These are phyloP conservation scores for Xerocomellus intermedius DNA, from an alignment of 768 basidiomycete species.

Conservation along the genomic window DNA sequence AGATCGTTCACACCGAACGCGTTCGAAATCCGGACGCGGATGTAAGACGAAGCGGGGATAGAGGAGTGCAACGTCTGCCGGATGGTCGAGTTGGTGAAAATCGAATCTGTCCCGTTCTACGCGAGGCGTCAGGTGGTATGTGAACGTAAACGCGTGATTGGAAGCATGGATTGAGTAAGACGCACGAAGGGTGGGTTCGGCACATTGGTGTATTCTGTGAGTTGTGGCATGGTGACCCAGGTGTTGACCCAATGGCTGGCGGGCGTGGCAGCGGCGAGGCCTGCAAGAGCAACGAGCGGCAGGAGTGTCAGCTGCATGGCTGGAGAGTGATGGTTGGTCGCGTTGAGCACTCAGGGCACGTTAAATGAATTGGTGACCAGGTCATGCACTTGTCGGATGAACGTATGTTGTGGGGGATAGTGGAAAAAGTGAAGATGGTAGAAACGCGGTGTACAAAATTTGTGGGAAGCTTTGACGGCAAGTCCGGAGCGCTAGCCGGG, in stretches of 20 bases:
- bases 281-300: background rate
- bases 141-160: background rate
- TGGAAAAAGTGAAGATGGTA: background rate
- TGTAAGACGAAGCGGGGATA: background rate
- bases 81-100: constrained; percentile 3
- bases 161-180: background rate
- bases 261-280: background rate
- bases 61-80: constrained; percentile 1
- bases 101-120: background rate
- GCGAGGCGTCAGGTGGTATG: constrained; percentile 3
- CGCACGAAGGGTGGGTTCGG: constrained; percentile 4
- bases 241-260: constrained; percentile 4
- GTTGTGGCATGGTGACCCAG: constrained; percentile 8
- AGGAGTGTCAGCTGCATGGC: background rate
- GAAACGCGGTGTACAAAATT: background rate
- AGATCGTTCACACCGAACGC: background rate
- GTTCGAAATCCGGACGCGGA: constrained; percentile 3
- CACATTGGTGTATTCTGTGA: constrained; percentile 3
- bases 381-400: background rate
- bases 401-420: background rate
- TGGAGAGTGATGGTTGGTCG: background rate
- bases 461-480: background rate
- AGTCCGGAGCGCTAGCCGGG: no score
- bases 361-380: background rate
- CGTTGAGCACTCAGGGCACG: background rate